phyloP scores from a whole-genome alignment of 1,139 yeast species.

The Hyphopichia burtonii region DNA sequence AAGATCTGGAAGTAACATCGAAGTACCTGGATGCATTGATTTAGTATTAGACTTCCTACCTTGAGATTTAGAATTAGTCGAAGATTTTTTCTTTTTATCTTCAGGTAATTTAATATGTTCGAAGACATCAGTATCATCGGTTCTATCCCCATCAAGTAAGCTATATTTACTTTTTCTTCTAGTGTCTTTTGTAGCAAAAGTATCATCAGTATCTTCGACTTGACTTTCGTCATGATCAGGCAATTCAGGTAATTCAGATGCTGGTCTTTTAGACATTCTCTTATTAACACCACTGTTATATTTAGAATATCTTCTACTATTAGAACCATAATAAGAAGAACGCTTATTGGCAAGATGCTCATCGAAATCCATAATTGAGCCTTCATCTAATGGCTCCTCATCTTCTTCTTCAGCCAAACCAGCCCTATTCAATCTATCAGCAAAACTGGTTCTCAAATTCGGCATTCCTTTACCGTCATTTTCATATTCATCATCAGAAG shows the following conservation, averaged over 20 bases:
- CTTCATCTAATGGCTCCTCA: constrained; percentile 34
- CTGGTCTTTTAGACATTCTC: constrained; percentile 27
- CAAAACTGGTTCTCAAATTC: constrained; percentile 42
- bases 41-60: constrained; percentile 15
- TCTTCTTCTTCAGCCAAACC: constrained; percentile 28
- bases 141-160: constrained; percentile 15
- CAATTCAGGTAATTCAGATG: constrained; percentile 33
- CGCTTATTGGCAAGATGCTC: constrained; percentile 43
- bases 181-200: constrained; percentile 32
- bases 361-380: constrained; percentile 43
- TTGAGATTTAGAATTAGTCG: neutral
- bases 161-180: constrained; percentile 9
- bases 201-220: constrained; percentile 24
- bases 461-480: constrained; percentile 30
- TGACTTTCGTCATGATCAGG: constrained; percentile 18
- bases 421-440: constrained; percentile 43
- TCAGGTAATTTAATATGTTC: constrained; percentile 48
- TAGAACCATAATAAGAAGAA: constrained; percentile 31
- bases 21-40: constrained; percentile 34
- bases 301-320: constrained; percentile 15
- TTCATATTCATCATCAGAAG: constrained; percentile 28
- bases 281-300: constrained; percentile 23
- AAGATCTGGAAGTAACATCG: constrained; percentile 39
- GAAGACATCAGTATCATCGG: constrained; percentile 33
- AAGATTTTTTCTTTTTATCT: constrained; percentile 11